Evolutionary conservation across 1,284 basidiomycete species (phyloP), one percentile per base, ranked within the genome.

Genomic region (Ustilago sp.): DNA sequence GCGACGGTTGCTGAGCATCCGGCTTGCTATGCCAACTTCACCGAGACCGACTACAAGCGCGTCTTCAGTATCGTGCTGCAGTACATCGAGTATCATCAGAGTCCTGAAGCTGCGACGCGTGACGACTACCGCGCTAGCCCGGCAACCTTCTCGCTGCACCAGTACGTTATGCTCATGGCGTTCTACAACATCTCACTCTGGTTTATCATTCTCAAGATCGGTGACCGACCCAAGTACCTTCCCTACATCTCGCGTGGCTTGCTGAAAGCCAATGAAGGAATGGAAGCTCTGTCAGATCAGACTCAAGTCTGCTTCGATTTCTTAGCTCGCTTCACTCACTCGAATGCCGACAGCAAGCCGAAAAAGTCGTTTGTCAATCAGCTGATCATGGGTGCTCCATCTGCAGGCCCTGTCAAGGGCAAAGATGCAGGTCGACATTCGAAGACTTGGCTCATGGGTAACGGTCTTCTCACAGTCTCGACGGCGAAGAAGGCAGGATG

Each of bases 281-380:
- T 91, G 58, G 87, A 88, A 4, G 88, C 90, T 47, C 88, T 97
- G 2, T 95, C 98, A 83, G 94, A 94, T 78, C 92, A 93, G 53
- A 94, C 94, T 0, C 94, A 98, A 86, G 95, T 98, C 28, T 97
- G 94, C 85, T 96, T 99, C 83, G 97, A 99, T 86, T 99, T 96
- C 93, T 89, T 99, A 8, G 93, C 94, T 19, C 90, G 97, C 17
- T 98, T 97, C 85, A 93, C 96, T 0, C 98, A 96, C 83, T 94
- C 93, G 28, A 95, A 93, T 79, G 94, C 94, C 13, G 94, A 98
- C 83, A 94, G 96, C 0, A 91, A 93, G 57, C 94, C 95, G 0
- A 91, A 93, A 1, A 90, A 89, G 47, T 95, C 94, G 1, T 89
- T 93, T 72, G 89, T 98, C 67, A 91, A 90, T 79, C 92, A 94